phyloP scores from a whole-genome alignment of 1,284 basidiomycete species.

The Ustanciosporium gigantosporum region DNA sequence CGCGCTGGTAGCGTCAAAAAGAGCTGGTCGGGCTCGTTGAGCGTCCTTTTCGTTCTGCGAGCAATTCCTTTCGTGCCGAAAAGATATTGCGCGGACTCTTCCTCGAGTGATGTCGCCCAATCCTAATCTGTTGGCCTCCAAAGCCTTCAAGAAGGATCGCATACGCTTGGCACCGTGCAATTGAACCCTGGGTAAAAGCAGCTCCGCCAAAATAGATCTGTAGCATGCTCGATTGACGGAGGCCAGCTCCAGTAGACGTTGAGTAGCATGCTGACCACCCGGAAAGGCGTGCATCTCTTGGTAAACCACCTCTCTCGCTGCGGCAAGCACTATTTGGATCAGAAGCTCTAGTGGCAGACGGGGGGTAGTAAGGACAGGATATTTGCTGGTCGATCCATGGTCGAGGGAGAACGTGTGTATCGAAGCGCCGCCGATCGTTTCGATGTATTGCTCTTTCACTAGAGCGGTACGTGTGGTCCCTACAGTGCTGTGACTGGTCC shows the following conservation, averaged over 20 bases:
- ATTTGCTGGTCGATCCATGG: not conserved
- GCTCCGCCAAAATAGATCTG: conserved; percentile 5
- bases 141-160: conserved; percentile 9
- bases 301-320: conserved; percentile 6
- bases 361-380: not conserved
- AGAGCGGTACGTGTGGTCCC: conserved; percentile 9
- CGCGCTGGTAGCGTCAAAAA: conserved; percentile 31
- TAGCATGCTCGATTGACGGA: conserved; percentile 12
- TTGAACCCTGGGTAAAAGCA: conserved; percentile 4
- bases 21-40: conserved; percentile 3
- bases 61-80: too few relatives aligned
- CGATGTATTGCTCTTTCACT: conserved; percentile 24
- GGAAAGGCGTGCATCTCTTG: too few relatives aligned
- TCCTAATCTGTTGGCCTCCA: conserved; percentile 11
- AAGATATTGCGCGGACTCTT: conserved; percentile 2
- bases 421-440: conserved; percentile 30
- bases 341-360: conserved; percentile 22
- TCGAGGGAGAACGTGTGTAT: too few relatives aligned
- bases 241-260: conserved; percentile 10
- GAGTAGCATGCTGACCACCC: not conserved
- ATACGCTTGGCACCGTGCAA: conserved; percentile 13
- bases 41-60: not conserved
- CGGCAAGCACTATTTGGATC: conserved; percentile 14
- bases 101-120: conserved; percentile 2
- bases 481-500: too few relatives aligned